Conservation (phyloP, 2,329 filamentous ascomycete species). For the Ophiostoma novo-ulmi region DNA sequence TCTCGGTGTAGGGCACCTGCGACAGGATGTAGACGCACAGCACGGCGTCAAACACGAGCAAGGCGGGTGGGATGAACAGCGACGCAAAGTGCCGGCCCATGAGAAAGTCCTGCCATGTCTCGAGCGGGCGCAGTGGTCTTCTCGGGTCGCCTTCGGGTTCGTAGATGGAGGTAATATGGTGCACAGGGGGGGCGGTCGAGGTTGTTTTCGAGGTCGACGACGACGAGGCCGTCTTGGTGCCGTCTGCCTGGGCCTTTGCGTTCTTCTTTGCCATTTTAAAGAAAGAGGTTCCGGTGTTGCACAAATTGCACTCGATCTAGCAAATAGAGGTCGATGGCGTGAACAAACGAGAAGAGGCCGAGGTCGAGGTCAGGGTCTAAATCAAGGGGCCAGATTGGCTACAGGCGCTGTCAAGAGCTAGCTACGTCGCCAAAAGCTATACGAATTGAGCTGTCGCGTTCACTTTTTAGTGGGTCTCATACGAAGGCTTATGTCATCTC, state of each 20-base stretch:
- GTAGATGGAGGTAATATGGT: background rate
- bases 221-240: background rate
- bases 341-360: too few species aligned
- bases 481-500: background rate
- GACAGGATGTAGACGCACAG: slow-evolving; percentile 71
- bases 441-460: slow-evolving; percentile 9
- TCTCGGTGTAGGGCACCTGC: slow-evolving; percentile 90
- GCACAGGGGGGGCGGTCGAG: background rate
- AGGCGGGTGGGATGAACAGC: slow-evolving; percentile 49
- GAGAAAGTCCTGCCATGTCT: slow-evolving; percentile 37
- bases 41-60: slow-evolving; percentile 65
- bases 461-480: slow-evolving; percentile 9
- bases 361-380: background rate
- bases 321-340: too few species aligned
- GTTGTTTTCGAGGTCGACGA: background rate
- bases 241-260: slow-evolving; percentile 1
- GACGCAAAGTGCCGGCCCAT: slow-evolving; percentile 48
- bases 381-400: slow-evolving; percentile 6
- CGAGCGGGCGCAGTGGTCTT: slow-evolving; percentile 29
- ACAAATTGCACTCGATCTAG: too few species aligned
- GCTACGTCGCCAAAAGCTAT: slow-evolving; percentile 4
- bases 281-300: too few species aligned
- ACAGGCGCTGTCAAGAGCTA: background rate
- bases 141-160: slow-evolving; percentile 21
- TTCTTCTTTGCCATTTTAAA: slow-evolving; percentile 7